Base-by-base conservation (phyloP, 768 basidiomycete species). In the Panaeolus cyanescens region DNA sequence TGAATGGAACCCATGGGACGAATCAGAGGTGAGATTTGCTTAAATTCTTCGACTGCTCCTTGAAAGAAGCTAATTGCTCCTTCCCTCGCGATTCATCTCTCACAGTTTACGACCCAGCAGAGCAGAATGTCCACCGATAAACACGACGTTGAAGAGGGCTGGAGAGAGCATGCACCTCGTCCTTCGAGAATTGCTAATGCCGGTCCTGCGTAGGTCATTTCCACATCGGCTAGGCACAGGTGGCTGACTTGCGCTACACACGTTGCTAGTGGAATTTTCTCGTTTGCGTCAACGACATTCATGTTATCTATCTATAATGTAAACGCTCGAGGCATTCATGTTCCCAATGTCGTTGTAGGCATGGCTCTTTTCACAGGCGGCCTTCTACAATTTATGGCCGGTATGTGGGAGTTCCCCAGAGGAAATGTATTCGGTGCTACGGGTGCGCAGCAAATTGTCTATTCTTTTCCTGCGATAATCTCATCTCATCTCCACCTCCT, bases 281-380 rank as follows among this genome's bases (percentile, higher is more conserved):
- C 76, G 22, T 76, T 77, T 54, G 77, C 75, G 0, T 71, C 72
- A 2, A 89, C 90, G 31, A 90, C 89, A 0, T 81, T 92, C 67
- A 79, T 91, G 64, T 77, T 92, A 3, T 91, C 90, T 7, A 66
- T 92, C 68, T 88, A 80, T 79, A 91, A 89, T 67, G 79, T 85
- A 9, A 73, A 79, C 22, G 79, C 83, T 0, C 82, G 85, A 17
- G 72, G 75, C 1, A 73, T 91, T 45, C 60, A 72, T 22, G 72
- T 70, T 1, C 82, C 88, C 40, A 90, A 92, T 59, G 81, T 85
- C 31, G 81, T 91, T 56, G 79, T 91, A 45, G 93, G 91, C 31
- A 91, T 93, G 90, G 87, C 89, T 4, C 68, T 91, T 62, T 89
- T 85, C 58, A 68, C 81, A 53, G 92, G 93, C 28, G 93, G 93